Evolutionary conservation across 164 flowering plant genomes (phyloP), one percentile per base, ranked within the genome.

Genomic region (Liquidambar formosana): DNA sequence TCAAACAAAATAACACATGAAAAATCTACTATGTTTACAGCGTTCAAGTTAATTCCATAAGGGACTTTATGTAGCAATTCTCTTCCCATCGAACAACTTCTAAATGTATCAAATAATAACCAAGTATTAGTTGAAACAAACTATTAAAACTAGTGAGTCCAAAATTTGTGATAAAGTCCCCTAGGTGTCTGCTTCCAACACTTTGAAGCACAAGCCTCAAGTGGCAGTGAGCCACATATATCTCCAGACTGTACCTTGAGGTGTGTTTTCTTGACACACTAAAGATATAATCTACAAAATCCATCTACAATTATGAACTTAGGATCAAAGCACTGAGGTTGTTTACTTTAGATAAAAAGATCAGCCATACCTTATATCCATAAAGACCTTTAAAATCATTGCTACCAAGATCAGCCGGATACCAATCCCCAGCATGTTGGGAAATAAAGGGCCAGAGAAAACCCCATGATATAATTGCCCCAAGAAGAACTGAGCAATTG

Each of bases 391-490:
- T 90, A 61, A 93, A 93, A 74, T 96, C 97, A 77, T 85, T 93
- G 87, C 84, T 82, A 22, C 82, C 97, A 57, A 96, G 89, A 63
- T 77, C 82, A 65, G 86, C 90, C 12, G 98, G 97, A 78, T 91
- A 96, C 99, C 98, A 96, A 68, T 95, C 91, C 19, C 99, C 98
- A 65, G 97, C 91, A 73, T 73, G 85, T 57, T 46, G 63, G 16
- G 91, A 73, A 73, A 95, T 82, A 33, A 89, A 86, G 46, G 99
- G 99, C 99, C 99, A 95, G 47, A 95, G 86, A 54, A 93, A 81
- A 11, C 99, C 99, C 97, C 98, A 95, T 54, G 99, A 93, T 61
- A 95, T 71, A 57, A 91, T 93, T 13, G 99, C 98, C 65, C 99
- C 99, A 58, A 95, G 75, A 67, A 95, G 94, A 67, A 84, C 86